Base-by-base conservation (phyloP, 164 flowering plant genomes). In the Macadamia tetraphylla region DNA sequence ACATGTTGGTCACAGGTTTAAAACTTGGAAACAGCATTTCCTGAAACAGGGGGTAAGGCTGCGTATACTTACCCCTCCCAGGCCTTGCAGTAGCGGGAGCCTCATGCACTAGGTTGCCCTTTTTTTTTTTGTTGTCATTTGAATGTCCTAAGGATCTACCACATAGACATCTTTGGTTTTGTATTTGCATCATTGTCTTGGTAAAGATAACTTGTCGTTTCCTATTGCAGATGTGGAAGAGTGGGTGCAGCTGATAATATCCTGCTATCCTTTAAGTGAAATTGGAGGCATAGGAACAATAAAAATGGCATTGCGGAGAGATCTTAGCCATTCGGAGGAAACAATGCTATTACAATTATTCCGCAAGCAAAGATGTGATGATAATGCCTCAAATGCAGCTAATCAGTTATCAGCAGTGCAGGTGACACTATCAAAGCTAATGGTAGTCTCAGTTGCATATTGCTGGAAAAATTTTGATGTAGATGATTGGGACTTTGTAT, bases 401-500 rank as follows among this genome's bases (percentile, higher is more conserved):
- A 79, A 75, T 58, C 81, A 77, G 80, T 76, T 72, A 43, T 92
- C 85, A 14, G 64, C 69, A 40, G 87, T 78, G 60, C 88, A 79
- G 74, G 75, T 81, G 65, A 71, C 83, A 71, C 78, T 88, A 18
- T 80, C 93, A 63, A 80, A 87, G 67, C 77, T 95, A 35, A 78
- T 81, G 51, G 83, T 86, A 3, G 76, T 92, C 78, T 77, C 92
- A 56, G 85, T 88, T 66, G 86, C 82, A 23, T 91, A 89, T 73
- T 95, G 97, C 81, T 88, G 90, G 89, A 79, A 78, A 56, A 88
- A 92, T 56, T 88, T 95, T 67, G 49, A 72, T 74, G 92, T 88
- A 64, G 90, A 91, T 65, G 99, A 95, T 73, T 95, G 98, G 99
- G 84, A 80, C 14, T 91, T 88, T 80, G 74, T 82, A 12, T 68